A percentile compares a stretch with the other conserved stretches of the same genome.
phyloP scores from a whole-genome alignment of 2,329 filamentous ascomycete genomes.

The Chaetomium sp. region DNA sequence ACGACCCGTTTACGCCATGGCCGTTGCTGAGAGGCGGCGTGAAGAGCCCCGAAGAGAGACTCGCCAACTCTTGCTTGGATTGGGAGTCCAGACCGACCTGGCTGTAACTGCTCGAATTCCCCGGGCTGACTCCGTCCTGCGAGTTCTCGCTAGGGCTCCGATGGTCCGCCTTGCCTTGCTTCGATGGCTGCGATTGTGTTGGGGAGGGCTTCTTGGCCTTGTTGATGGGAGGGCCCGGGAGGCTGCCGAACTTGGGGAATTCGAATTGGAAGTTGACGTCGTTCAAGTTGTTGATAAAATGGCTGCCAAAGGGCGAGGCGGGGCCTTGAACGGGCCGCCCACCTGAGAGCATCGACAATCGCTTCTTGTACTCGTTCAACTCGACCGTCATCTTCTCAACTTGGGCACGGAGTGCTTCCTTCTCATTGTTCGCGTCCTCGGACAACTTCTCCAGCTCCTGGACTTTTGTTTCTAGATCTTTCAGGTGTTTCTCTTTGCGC shows the following conservation, averaged over 20 bases:
- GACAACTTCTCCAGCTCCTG: constrained; percentile 80
- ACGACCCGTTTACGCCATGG: constrained; percentile 49
- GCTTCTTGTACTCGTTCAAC: constrained; percentile 87
- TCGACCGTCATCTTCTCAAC: constrained; percentile 85
- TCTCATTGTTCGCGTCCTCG: constrained; percentile 81
- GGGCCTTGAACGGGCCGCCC: constrained; percentile 36
- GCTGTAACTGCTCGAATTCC: constrained; percentile 42
- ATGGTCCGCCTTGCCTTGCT: constrained; percentile 39
- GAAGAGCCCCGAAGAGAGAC: constrained; percentile 58
- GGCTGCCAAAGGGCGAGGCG: constrained; percentile 48
- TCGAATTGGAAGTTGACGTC: constrained; percentile 92
- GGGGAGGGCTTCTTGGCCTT: constrained; percentile 29
- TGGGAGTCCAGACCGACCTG: constrained; percentile 41
- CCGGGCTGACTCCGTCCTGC: constrained; percentile 40
- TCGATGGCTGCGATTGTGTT: constrained; percentile 23
- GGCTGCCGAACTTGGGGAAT: constrained; percentile 87
- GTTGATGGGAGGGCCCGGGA: constrained; percentile 53
- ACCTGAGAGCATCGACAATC: constrained; percentile 62
- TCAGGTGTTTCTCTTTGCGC: constrained; percentile 88
- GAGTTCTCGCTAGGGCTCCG: constrained; percentile 42
- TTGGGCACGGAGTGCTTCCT: constrained; percentile 78
- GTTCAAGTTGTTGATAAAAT: constrained; percentile 61
- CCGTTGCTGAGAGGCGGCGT: constrained; percentile 55
- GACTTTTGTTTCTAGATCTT: constrained; percentile 79
- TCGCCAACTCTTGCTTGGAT: constrained; percentile 55